Base-by-base conservation (phyloP, 2,329 filamentous ascomycete genomes). In the Fusarium concolor region DNA sequence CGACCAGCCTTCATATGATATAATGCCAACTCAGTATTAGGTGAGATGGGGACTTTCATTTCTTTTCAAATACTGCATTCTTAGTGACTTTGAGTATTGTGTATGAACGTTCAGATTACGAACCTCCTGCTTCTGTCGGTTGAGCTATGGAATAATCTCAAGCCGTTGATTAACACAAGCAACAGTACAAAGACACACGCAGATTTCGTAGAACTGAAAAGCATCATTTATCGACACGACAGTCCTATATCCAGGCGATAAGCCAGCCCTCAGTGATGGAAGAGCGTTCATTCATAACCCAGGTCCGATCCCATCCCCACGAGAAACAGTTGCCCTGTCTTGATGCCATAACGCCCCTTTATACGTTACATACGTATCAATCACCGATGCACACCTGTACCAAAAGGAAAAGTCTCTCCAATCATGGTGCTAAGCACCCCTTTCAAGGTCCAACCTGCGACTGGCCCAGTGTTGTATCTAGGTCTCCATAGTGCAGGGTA, bases 401-500 rank as follows among this genome's bases (percentile, higher is more conserved):
- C 54, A 60, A 50, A 35, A 56, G 46, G 43, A 52, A 55, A 52
- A 56, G 28, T 24, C 47, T 63, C 58, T 70, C 58, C 62, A 64
- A 57, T 35, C 50, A 50, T 45, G 33, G 39, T 22, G n/a, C 24
- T 28, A 18, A 12, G 24, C 24, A 20, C 12, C 38, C 24, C 52
- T 54, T 41, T 71, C 26, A 78, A 49, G 75, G 69, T 43, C 73
- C 66, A 24, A 75, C 69, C 29, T 77, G 74, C 39, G 74, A 69
- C 64, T 79, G 77, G 50, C 71, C 76, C 55, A 80, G 63, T 10
- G 78, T 79, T 62, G 84, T 85, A 76, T 90, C 87, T 62, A 90
- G 78, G 62, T 90, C 88, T 42, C 83, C 83, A 61, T 90, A 90
- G 68, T 87, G 83, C 44, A 90, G 77, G 10, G 85, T 86, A 60